Base-by-base conservation (phyloP, 2,329 filamentous ascomycete genomes). In the Fusarium scirpi region DNA sequence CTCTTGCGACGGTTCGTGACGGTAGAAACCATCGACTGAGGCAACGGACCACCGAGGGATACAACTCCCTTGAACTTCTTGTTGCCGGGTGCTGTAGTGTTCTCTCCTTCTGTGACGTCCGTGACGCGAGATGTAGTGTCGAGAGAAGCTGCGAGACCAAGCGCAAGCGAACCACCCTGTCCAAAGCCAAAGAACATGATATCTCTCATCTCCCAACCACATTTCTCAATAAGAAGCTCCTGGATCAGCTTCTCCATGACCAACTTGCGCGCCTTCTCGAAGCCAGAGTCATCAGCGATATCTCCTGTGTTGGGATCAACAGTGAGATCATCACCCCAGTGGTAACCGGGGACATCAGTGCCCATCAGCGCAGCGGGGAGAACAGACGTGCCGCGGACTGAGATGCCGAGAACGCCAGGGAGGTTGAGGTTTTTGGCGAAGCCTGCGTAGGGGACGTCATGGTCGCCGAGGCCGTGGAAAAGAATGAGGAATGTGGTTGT, bases 391-490 rank as follows among this genome's bases (percentile, higher is more conserved):
- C 90, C 94, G 76, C 92, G 91, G 44, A 97, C 83, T 9, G 92
- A 87, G 57, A 97, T 87, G 74, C 90, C 89, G 60, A 90, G 86
- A 55, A 94, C 94, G 75, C 94, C 92, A 0, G 94, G 93, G 5
- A 97, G 87, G 65, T 86, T 84, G 65, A 97, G 81, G 71, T 88
- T 89, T 60, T 84, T 83, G 22, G 90, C 92, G 66, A 97, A 91
- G 46, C 82, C 81, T 64, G 88, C 86, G 78, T 96, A 97, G 38
- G 92, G 85, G 5, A 78, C 76, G 64, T 93, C 87, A 34, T 87
- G 89, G 81, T 97, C 94, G 67, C 94, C 94, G 15, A 97, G 87
- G 69, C 94, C 94, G 80, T 97, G 94, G 62, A 97, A 89, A 54
- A 97, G 87, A 76, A 97, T 82, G 67, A 97, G 88, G 72, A 97